Evolutionary conservation across 768 basidiomycete species (phyloP), one percentile per base, ranked within the genome.

Genomic region (Boletus eberwhitei): DNA sequence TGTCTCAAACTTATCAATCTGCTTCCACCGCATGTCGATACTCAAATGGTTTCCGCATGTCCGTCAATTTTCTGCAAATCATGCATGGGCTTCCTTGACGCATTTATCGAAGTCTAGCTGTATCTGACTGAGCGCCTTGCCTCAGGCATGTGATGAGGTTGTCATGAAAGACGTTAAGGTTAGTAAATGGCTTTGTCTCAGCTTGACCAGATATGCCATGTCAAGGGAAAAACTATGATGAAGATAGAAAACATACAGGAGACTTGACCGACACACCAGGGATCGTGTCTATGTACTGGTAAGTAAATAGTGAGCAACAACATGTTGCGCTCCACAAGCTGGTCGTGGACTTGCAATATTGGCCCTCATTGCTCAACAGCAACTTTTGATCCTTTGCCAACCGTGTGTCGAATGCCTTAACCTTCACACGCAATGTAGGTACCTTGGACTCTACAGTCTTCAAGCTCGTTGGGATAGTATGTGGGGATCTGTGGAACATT

Each of bases 231-330:
- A 8, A 48, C 29, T 7, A 13, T 4, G n/a, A 14, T 14, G 46
- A 16, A 26, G 6, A 37, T 13, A 5, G 17, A 51, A 48, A 17
- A 77, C 88, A 60, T 60, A 92, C 89, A 37, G 88, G 85, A 0
- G 87, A 88, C 77, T 87, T 91, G 66, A 93, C 90, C n/a, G n/a
- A n/a, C 19, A 91, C 86, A 1, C 93, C 93, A 17, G 95, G 77
- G 60, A 97, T 93, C 76, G 88, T 90, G 63, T 97, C 95, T 79
- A 96, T 82, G 67, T 95, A 94, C 72, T 97, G 93, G n/a, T n/a
- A n/a, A n/a, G 70, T 93, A 97, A 26, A 97, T 90, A 8, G 92
- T 93, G 62, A 97, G 75, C 50, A 98, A 74, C 29, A 98, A 77
- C 26, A 93, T 94, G 68, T 94, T 97, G 52, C 93, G 78, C 76